Percentiles rank a stretch among this genome's conserved stretches.
Evolutionary conservation across 345 rosid species (phyloP).

Genomic region (Brassica rapa): DNA sequence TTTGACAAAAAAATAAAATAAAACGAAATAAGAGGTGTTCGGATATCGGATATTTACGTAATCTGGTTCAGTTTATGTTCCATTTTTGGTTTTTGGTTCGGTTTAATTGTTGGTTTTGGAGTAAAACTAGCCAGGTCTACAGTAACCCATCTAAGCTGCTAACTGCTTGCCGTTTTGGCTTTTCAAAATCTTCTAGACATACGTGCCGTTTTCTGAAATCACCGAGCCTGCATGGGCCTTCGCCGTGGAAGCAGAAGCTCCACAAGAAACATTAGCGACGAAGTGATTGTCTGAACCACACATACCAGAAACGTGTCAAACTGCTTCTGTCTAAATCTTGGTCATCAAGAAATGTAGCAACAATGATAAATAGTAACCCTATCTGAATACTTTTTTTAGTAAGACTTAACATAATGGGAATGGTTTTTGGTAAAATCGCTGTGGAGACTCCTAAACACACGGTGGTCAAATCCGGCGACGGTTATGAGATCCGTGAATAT

Average conservation of each 20-base stretch:
- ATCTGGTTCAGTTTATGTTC: not conserved
- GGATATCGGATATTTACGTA: not conserved
- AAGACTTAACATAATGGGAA: slow-evolving; percentile 56
- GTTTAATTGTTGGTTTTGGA: not conserved
- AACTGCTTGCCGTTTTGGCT: not conserved
- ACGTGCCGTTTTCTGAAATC: slow-evolving; percentile 6
- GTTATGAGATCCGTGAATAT: slow-evolving; percentile 83
- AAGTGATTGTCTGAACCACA: slow-evolving; percentile 14
- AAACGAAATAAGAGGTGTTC: not conserved
- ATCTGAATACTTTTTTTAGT: slow-evolving; percentile 19
- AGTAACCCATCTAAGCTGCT: not conserved
- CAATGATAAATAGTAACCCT: slow-evolving; percentile 12
- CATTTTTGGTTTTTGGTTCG: not conserved
- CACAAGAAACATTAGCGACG: slow-evolving; percentile 8
- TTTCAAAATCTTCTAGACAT: not conserved
- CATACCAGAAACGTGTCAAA: slow-evolving; percentile 30
- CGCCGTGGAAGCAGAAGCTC: slow-evolving; percentile 35
- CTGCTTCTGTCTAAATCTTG: not conserved
- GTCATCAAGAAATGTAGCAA: not conserved
- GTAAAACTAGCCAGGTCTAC: not conserved
- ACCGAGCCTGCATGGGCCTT: slow-evolving; percentile 5
- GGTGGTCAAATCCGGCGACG: slow-evolving; percentile 48
- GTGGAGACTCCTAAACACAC: slow-evolving; percentile 77
- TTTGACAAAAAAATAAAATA: too few relatives aligned
- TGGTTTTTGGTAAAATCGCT: slow-evolving; percentile 67